Conservation (phyloP, 2,329 filamentous ascomycete species). For the Alternaria postmessia region DNA sequence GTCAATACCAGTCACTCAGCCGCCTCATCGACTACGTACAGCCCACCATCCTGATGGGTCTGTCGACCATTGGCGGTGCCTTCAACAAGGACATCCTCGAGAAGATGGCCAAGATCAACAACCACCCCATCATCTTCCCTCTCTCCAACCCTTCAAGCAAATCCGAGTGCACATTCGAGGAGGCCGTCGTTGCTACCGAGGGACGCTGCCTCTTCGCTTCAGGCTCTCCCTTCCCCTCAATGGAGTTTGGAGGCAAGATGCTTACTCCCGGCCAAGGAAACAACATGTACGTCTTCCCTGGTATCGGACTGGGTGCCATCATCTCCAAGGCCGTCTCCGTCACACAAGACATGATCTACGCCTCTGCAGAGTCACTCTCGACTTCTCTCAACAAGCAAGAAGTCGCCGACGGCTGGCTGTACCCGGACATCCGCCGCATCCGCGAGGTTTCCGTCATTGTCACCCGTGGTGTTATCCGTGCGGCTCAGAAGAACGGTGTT, state of each 20-base stretch:
- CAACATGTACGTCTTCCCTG: slow-evolving; percentile 95
- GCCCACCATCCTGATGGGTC: slow-evolving; percentile 91
- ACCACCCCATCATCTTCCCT: slow-evolving; percentile 81
- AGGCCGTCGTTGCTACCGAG: slow-evolving; percentile 89
- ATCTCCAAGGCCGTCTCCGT: slow-evolving; percentile 85
- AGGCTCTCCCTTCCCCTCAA: slow-evolving; percentile 85
- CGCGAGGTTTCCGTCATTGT: slow-evolving; percentile 88
- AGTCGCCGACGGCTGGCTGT: slow-evolving; percentile 82
- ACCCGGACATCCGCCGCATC: slow-evolving; percentile 90
- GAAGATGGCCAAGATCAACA: slow-evolving; percentile 66
- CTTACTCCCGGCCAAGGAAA: slow-evolving; percentile 71
- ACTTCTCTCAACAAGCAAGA: slow-evolving; percentile 82
- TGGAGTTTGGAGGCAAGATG: slow-evolving; percentile 58
- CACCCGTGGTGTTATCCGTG: slow-evolving; percentile 90
- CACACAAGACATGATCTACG: slow-evolving; percentile 97
- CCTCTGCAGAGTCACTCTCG: slow-evolving; percentile 82
- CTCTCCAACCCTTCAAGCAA: slow-evolving; percentile 96
- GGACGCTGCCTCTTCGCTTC: slow-evolving; percentile 93
- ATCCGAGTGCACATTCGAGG: slow-evolving; percentile 97
- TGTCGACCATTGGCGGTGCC: slow-evolving; percentile 92
- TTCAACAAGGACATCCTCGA: slow-evolving; percentile 89
- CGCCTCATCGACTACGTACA: slow-evolving; percentile 95
- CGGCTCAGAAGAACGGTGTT: slow-evolving; percentile 78
- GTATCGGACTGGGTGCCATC: slow-evolving; percentile 91
- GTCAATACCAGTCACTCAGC: slow-evolving; percentile 78